phyloP scores from a whole-genome alignment of 305 asterid genomes.

The Fraxinus nigra region DNA sequence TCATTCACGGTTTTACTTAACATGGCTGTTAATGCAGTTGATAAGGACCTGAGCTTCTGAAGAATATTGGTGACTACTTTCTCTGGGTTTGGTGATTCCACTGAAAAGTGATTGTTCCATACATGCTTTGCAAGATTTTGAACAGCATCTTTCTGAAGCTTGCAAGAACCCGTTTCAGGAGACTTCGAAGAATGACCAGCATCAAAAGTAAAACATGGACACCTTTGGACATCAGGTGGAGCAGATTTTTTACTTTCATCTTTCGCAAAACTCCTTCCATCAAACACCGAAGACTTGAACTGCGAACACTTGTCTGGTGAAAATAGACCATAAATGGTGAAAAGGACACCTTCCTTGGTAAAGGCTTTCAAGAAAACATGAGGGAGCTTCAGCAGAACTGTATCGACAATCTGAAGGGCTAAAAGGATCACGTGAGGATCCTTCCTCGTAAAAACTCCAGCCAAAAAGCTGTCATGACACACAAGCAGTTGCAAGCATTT shows the following conservation, averaged over 20 bases:
- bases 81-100: slow-evolving; percentile 60
- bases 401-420: slow-evolving; percentile 80
- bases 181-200: slow-evolving; percentile 38
- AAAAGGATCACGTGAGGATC: slow-evolving; percentile 69
- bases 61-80: slow-evolving; percentile 72
- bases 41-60: slow-evolving; percentile 66
- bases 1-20: slow-evolving; percentile 37
- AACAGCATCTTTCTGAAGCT: slow-evolving; percentile 59
- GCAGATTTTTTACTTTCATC: slow-evolving; percentile 38
- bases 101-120: slow-evolving; percentile 56
- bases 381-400: slow-evolving; percentile 72
- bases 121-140: slow-evolving; percentile 69
- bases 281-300: slow-evolving; percentile 46
- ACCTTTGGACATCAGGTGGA: slow-evolving; percentile 41
- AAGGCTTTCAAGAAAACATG: slow-evolving; percentile 66
- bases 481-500: slow-evolving; percentile 6
- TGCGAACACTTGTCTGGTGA: slow-evolving; percentile 54
- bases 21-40: slow-evolving; percentile 46
- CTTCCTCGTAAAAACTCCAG: slow-evolving; percentile 88
- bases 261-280: slow-evolving; percentile 43
- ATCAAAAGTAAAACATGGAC: slow-evolving; percentile 76
- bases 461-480: slow-evolving; percentile 67
- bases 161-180: slow-evolving; percentile 49
- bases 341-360: slow-evolving; percentile 84
- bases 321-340: slow-evolving; percentile 64